Evolutionary conservation across 2,329 filamentous ascomycete species (phyloP), one percentile per base, ranked within the genome.

Genomic region (Leptographium wingfieldii): DNA sequence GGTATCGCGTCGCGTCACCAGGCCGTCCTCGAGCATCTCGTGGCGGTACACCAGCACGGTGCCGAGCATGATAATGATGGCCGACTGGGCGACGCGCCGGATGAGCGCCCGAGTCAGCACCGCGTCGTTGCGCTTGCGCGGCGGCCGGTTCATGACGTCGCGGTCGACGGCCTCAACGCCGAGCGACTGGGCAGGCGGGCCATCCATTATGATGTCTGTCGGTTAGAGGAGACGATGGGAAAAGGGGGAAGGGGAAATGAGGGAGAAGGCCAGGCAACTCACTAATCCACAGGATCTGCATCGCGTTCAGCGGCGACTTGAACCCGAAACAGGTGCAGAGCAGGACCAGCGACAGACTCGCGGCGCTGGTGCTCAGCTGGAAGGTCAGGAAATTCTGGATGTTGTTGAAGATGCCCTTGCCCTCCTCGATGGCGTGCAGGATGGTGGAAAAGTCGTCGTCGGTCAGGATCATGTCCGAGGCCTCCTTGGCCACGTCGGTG

Each of bases 261-360:
- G 12, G 46, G 10, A 54, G 1, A 33, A 33, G 9, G 51, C 4
- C 1, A 10, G 7, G 6, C 2, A 14, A 82, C 90, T 76, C 77
- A 96, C 92, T 99, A 69, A 99, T 99, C 94, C 94, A 99, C 51
- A 99, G 81, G 76, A 99, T 99, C 76, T 99, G 94, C 94, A 99
- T 99, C 56, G 94, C 91, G 71, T 99, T 99, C 62, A 99, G 79
- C 54, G 94, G 95, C 70, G 94, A 96, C 74, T 90, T 92, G 76
- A 95, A 94, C 48, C 94, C 94, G 63, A 96, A 81, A 66, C 90
- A 87, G 35, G 91, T 96, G 77, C 92, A 96, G 68, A 99, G 74
- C 66, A 99, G 83, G 22, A 99, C 94, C 59, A 99, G 79, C 61
- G 88, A 90, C 65, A 99, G 77, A 63, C 94, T 91, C 59, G 95